These are phyloP conservation scores for Colletotrichum spaethianum DNA, from an alignment of 2,329 filamentous ascomycete genomes.

Conservation along the genomic window DNA sequence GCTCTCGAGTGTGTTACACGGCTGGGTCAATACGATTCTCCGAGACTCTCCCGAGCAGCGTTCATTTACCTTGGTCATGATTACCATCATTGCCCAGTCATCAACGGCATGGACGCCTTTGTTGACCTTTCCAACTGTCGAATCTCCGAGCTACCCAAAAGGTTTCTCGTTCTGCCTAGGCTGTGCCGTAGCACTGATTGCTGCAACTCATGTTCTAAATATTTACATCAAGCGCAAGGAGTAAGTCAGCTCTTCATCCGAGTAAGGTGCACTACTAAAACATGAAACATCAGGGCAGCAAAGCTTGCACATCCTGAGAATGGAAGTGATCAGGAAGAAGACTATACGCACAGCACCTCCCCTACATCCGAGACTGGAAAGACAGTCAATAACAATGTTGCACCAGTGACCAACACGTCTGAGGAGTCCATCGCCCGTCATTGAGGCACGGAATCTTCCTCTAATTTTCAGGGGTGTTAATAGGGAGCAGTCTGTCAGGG, in stretches of 20 bases:
- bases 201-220: constrained; percentile 35
- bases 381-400: neutral
- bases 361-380: neutral
- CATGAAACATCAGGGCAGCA: neutral
- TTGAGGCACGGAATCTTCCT: neutral
- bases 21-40: constrained; percentile 39
- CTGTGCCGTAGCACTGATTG: constrained; percentile 35
- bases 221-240: constrained; percentile 41
- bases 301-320: constrained; percentile 22
- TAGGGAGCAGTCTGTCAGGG: neutral
- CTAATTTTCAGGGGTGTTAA: neutral
- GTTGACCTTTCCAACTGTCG: constrained; percentile 63
- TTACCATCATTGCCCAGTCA: constrained; percentile 63
- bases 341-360: neutral
- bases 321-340: neutral
- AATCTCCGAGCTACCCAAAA: constrained; percentile 59
- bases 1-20: constrained; percentile 32
- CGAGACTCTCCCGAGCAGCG: constrained; percentile 35
- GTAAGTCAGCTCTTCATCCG: neutral
- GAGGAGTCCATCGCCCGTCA: constrained; percentile 3
- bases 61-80: constrained; percentile 36
- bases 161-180: constrained; percentile 57
- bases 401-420: neutral
- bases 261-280: neutral
- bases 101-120: constrained; percentile 70